Evolutionary conservation across 495 filamentous ascomycete species (phyloP), one percentile per base, ranked within the genome.

Genomic region (Stereocaulon alpinum): DNA sequence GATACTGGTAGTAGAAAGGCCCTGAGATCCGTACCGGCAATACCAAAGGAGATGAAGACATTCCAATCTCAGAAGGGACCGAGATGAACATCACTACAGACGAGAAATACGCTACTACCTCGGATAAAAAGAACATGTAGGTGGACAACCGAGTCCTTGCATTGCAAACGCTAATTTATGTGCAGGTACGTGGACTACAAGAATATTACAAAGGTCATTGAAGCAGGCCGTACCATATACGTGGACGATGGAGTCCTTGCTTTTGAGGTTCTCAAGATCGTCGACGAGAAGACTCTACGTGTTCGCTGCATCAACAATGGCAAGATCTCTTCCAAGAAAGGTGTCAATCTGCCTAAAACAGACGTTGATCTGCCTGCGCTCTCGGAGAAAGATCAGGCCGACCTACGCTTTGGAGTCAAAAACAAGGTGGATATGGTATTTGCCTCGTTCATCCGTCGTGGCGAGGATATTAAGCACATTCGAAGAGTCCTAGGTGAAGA

Each of bases 391-490:
- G 93, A 98, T 74, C 87, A 93, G 76, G 79, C 74, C 62, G 93
- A 98, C 75, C 81, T 98, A 59, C 77, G 80, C 66, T 98, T 98
- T 69, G 93, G 93, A 73, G 93, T 96, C 41, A 88, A 93, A 84
- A 97, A 97, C 82, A 84, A 85, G 41, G 92, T 98, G 55, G 92
- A 98, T 75, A 98, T 98, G 93, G 78, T 98, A 64, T 98, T 97
- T 72, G 93, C 93, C 55, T 97, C 93, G 1, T 98, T 98, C 73
- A 98, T 98, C 72, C 91, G 93, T 61, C 85, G 84, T 44, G 93
- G 87, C 47, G 84, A 85, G 63, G 93, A 98, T 71, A 95, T 98
- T 78, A 84, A 79, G 62, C 79, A 86, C 61, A 98, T 98, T 73
- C 91, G 93, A 61, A 83, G 88, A 56, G 85, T 96, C 40, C 83